Evolutionary conservation across 441 rosid species (phyloP).

Genomic region (Biscutella auriculata): DNA sequence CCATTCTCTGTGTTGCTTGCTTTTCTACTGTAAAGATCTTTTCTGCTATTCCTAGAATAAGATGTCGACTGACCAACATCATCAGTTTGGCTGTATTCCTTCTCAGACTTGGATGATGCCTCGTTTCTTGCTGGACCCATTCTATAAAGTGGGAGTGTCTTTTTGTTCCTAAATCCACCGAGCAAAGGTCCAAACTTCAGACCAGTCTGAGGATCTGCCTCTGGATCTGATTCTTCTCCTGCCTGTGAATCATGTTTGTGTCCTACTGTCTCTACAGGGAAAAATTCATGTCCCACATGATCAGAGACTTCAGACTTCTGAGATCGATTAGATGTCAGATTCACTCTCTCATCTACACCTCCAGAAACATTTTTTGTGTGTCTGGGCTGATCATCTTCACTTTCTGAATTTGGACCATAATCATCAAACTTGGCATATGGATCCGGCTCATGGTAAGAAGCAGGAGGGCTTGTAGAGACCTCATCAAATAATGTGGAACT

Average conservation of each 20-base stretch:
- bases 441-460: slow-evolving; percentile 27
- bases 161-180: slow-evolving; percentile 61
- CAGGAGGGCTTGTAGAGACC: slow-evolving; percentile 24
- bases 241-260: slow-evolving; percentile 18
- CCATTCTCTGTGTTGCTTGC: slow-evolving; percentile 21
- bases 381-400: slow-evolving; percentile 30
- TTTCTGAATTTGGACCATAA: slow-evolving; percentile 41
- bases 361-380: slow-evolving; percentile 20
- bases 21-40: slow-evolving; percentile 22
- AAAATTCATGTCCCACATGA: slow-evolving; percentile 22
- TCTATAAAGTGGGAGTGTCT: slow-evolving; percentile 38
- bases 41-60: slow-evolving; percentile 21
- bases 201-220: slow-evolving; percentile 26
- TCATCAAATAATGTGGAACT: slow-evolving; percentile 29
- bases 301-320: slow-evolving; percentile 20
- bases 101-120: slow-evolving; percentile 23
- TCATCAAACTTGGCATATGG: slow-evolving; percentile 40
- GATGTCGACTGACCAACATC: slow-evolving; percentile 21
- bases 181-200: slow-evolving; percentile 41
- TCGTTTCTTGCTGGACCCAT: slow-evolving; percentile 16
- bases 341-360: slow-evolving; percentile 9
- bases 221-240: slow-evolving; percentile 22
- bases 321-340: slow-evolving; percentile 19
- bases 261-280: slow-evolving; percentile 9
- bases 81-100: slow-evolving; percentile 11